Conservation (phyloP, 2,329 filamentous ascomycete species). For the Mycosphaerella sp. region DNA sequence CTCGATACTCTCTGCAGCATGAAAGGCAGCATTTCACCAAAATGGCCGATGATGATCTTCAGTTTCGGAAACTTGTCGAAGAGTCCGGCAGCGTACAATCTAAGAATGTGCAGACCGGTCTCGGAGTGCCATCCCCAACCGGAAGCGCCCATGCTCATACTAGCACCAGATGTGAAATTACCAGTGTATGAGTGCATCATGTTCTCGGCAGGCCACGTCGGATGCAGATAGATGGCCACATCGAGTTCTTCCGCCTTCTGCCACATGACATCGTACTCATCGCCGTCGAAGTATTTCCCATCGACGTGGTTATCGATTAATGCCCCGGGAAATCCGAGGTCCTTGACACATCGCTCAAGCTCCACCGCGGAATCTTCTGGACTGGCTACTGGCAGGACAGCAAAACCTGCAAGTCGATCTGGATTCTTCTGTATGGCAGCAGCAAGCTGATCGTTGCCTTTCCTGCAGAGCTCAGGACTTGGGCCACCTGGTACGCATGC, state of each 20-base stretch:
- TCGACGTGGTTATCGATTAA: constrained; percentile 35
- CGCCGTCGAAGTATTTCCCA: constrained; percentile 34
- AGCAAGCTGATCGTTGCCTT: constrained; percentile 34
- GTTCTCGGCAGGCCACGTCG: constrained; percentile 38
- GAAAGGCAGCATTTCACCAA: constrained; percentile 54
- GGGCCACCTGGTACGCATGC: constrained; percentile 29
- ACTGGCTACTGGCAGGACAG: constrained; percentile 31
- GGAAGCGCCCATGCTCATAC: constrained; percentile 36
- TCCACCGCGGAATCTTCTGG: constrained; percentile 32
- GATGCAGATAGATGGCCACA: constrained; percentile 50
- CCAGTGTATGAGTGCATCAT: constrained; percentile 33
- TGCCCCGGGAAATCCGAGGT: constrained; percentile 34
- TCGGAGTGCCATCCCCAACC: constrained; percentile 50
- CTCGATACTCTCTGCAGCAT: constrained; percentile 46
- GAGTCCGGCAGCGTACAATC: constrained; percentile 48
- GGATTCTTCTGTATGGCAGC: constrained; percentile 27
- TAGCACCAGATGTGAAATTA: constrained; percentile 33
- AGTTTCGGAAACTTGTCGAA: constrained; percentile 52
- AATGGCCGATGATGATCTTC: constrained; percentile 53
- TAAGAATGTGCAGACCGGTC: constrained; percentile 45
- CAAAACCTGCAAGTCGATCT: constrained; percentile 33
- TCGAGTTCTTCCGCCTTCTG: constrained; percentile 39
- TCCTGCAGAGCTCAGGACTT: constrained; percentile 24
- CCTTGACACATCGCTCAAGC: constrained; percentile 31
- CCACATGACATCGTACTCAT: constrained; percentile 31